These are phyloP conservation scores for Suillus clintonianus DNA, from an alignment of 768 basidiomycete species.

Conservation along the genomic window DNA sequence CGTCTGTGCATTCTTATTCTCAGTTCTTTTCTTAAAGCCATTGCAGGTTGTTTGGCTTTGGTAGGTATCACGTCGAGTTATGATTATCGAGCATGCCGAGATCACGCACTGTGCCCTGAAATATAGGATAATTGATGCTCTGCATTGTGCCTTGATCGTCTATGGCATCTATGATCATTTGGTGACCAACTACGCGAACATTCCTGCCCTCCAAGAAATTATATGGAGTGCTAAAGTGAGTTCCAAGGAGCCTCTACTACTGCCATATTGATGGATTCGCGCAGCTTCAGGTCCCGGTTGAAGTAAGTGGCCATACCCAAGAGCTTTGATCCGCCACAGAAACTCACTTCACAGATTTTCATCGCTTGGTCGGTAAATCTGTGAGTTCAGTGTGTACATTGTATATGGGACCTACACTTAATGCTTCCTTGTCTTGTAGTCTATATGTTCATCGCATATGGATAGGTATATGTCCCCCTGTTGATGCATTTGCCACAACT, in stretches of 20 bases:
- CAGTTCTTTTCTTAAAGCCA: background rate
- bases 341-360: too few relatives aligned
- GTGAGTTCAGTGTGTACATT: too few relatives aligned
- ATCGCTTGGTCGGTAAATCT: too few relatives aligned
- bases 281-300: background rate
- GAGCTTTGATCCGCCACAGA: too few relatives aligned
- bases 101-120: background rate
- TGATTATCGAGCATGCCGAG: background rate
- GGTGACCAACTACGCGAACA: conserved; percentile 35
- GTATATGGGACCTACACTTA: too few relatives aligned
- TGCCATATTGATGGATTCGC: background rate
- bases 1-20: background rate
- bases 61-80: background rate
- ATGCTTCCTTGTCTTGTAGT: background rate
- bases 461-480: background rate
- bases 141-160: conserved; percentile 36
- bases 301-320: too few relatives aligned
- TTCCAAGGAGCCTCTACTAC: background rate
- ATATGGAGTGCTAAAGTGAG: conserved; percentile 24
- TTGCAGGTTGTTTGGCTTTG: conserved; percentile 7
- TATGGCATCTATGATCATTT: conserved; percentile 39
- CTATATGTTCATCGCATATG: background rate
- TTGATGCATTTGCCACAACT: background rate
- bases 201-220: conserved; percentile 24
- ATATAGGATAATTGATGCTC: conserved; percentile 37